Evolutionary conservation across 306 rosid species (phyloP).

Genomic region (Vicia faba): DNA sequence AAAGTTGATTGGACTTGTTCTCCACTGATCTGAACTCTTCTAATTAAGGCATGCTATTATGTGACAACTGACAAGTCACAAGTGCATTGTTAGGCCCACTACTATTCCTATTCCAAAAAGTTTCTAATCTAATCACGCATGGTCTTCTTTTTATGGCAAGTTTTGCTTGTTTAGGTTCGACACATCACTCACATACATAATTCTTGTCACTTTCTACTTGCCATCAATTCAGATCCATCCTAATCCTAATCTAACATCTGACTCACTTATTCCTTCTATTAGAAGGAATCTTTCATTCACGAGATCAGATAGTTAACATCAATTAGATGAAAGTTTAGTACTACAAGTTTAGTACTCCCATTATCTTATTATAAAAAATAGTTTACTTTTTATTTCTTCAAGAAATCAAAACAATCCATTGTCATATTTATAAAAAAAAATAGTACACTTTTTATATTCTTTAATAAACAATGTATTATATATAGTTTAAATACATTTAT

Average conservation of each 20-base stretch:
- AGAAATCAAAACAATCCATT: too few species aligned
- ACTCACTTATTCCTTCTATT: neutral
- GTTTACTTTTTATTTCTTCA: too few species aligned
- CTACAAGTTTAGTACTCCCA: too few species aligned
- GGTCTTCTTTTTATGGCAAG: conserved; percentile 16
- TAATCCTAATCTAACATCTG: conserved; percentile 19
- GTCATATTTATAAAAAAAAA: too few species aligned
- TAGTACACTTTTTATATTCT: too few species aligned
- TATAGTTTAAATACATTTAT: too few species aligned
- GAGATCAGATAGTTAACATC: neutral
- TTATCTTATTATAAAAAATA: too few species aligned
- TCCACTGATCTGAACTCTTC: conserved; percentile 15
- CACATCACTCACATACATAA: conserved; percentile 23
- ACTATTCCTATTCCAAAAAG: conserved; percentile 3
- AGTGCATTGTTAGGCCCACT: conserved; percentile 25
- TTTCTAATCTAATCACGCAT: conserved; percentile 36
- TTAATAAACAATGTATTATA: too few species aligned
- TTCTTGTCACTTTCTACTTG: conserved; percentile 24
- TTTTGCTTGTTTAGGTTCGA: conserved; percentile 30
- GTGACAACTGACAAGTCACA: conserved; percentile 15
- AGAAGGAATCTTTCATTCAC: neutral
- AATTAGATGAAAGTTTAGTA: too few species aligned
- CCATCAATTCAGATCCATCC: neutral
- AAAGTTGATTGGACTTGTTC: conserved; percentile 27
- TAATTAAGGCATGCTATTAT: neutral